phyloP scores from a whole-genome alignment of 345 rosid species.

The sweet orange (Citrus sinensis) region DVS_A1.0 CM039163.1:42392501-42393000 shows the following conservation, averaged over 20 bases:
- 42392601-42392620: slow-evolving; percentile 97
- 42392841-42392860: slow-evolving; percentile 81
- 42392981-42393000: slow-evolving; percentile 98
- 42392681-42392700: slow-evolving; percentile 73
- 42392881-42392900: slow-evolving; percentile 96
- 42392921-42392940: slow-evolving; percentile 92
- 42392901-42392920: slow-evolving; percentile 81
- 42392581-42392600: slow-evolving; percentile 94
- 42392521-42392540: slow-evolving; percentile 91
- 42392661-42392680: slow-evolving; percentile 86
- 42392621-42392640: slow-evolving; percentile 91
- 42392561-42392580: slow-evolving; percentile 96
- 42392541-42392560: slow-evolving; percentile 87
- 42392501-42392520: slow-evolving; percentile 87
- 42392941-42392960: slow-evolving; percentile 93
- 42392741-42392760: slow-evolving; percentile 97
- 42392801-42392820: slow-evolving; percentile 94
- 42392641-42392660: slow-evolving; percentile 77
- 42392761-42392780: slow-evolving; percentile 69
- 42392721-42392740: slow-evolving; percentile 98
- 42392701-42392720: slow-evolving; percentile 86
- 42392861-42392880: slow-evolving; percentile 95
- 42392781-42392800: slow-evolving; percentile 86
- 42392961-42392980: slow-evolving; percentile 87
- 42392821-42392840: slow-evolving; percentile 96